Base-by-base conservation (phyloP, 1,139 yeast species). In the Lodderomyces margitis region DNA sequence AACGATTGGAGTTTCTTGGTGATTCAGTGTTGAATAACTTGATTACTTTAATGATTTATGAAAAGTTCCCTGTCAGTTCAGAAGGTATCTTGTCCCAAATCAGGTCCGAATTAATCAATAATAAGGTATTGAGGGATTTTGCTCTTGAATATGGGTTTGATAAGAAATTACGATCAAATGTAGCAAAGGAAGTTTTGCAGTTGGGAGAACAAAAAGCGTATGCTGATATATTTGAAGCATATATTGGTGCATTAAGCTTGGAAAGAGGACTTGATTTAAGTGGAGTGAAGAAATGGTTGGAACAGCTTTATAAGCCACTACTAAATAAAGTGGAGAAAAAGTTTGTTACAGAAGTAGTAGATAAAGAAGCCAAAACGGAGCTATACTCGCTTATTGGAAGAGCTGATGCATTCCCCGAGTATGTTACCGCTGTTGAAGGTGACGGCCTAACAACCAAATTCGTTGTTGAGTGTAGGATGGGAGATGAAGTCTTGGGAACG, bases 1-100 rank as follows among this genome's bases (percentile, higher is more conserved):
- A 94, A 67, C 74, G 98, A 41, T 70, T 92, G 31, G 99, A 94
- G 63, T 94, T 89, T 57, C 66, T 89, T 34, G 99, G 99, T 16
- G 99, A 94, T 63, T 83, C 98, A 0, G 79, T 89, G 15, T 68
- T 92, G 49, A 87, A 89, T 56, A 78, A 78, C 46, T 69, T 84
- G 36, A 81, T 87, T 38, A 84, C 97, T 0, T 68, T 78, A 47
- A 72, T 88, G 38, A 70, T 88, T 15, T 88, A 75, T 54, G 70
- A 75, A 25, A 64, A 76, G 45, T 85, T 83, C 53, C 92, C 95
- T 0, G 66, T 73, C 38, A 83, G 82, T 31, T 69, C 81, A 17
- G 98, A 94, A 69, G 98, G 98, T 30, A 83, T 80, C 35, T 65
- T 94, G 48, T 81, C 96, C 0, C 73, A 73, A 43, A 67, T 86